A percentile compares a stretch with the other conserved stretches of the same genome.
phyloP scores from a whole-genome alignment of 2,329 filamentous ascomycete species.

The Nothomitra cinnamomea region DNA sequence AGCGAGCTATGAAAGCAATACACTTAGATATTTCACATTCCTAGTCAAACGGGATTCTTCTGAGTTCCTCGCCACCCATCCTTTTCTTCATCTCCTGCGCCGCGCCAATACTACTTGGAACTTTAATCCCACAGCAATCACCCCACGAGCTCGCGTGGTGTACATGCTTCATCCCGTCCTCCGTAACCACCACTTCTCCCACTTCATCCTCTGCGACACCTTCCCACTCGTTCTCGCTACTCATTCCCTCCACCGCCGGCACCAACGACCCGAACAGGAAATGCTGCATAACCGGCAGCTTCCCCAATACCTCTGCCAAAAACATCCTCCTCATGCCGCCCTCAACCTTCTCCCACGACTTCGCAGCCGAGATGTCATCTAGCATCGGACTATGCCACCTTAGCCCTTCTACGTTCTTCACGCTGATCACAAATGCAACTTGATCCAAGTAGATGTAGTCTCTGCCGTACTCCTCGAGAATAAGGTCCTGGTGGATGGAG shows the following conservation, averaged over 20 bases:
- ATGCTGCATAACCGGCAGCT: conserved; percentile 96
- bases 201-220: conserved; percentile 27
- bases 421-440: conserved; percentile 84
- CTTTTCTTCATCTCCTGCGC: conserved; percentile 75
- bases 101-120: conserved; percentile 84
- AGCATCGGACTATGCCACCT: conserved; percentile 98
- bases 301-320: conserved; percentile 75
- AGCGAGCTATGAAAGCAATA: background rate
- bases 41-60: conserved; percentile 69
- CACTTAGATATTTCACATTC: too few species aligned
- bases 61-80: conserved; percentile 41
- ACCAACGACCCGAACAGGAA: conserved; percentile 84
- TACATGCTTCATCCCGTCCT: conserved; percentile 50
- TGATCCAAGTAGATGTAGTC: conserved; percentile 89
- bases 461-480: conserved; percentile 67
- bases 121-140: conserved; percentile 95
- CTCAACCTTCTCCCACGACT: conserved; percentile 83
- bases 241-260: conserved; percentile 70
- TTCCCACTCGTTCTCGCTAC: conserved; percentile 37
- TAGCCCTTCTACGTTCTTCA: conserved; percentile 87
- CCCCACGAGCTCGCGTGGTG: conserved; percentile 60
- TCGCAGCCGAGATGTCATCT: conserved; percentile 85
- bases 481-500: conserved; percentile 73
- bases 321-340: conserved; percentile 96
- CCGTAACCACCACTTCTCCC: conserved; percentile 35